These are phyloP conservation scores for Malbranchea cinnamomea DNA, from an alignment of 2,329 filamentous ascomycete genomes.

Conservation along the genomic window DNA sequence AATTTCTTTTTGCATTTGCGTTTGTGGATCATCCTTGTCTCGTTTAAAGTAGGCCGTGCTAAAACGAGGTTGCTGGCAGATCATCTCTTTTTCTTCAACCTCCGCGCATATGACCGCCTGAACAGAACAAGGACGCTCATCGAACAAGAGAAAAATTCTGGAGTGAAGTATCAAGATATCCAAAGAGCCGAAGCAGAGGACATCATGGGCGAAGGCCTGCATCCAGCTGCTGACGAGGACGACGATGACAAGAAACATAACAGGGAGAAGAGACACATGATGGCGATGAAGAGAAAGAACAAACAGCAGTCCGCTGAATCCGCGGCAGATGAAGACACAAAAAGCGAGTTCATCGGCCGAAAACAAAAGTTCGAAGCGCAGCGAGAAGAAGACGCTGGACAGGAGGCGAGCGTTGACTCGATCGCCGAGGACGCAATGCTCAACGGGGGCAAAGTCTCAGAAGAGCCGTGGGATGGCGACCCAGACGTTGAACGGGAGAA, in stretches of 20 bases:
- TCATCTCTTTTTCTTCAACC: slow-evolving; percentile 83
- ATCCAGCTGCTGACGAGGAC: slow-evolving; percentile 28
- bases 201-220: slow-evolving; percentile 62
- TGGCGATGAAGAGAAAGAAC: slow-evolving; percentile 24
- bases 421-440: slow-evolving; percentile 74
- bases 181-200: slow-evolving; percentile 81
- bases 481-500: slow-evolving; percentile 64
- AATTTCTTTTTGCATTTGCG: too few species aligned
- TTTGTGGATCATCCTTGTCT: too few species aligned
- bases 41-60: too few species aligned
- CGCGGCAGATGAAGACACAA: slow-evolving; percentile 22
- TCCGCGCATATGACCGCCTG: slow-evolving; percentile 83
- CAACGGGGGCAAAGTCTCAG: slow-evolving; percentile 43
- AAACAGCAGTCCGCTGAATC: slow-evolving; percentile 18
- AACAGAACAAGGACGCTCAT: slow-evolving; percentile 62
- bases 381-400: slow-evolving; percentile 25
- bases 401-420: slow-evolving; percentile 32
- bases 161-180: slow-evolving; percentile 70
- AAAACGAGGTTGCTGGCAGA: too few species aligned
- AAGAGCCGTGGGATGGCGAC: slow-evolving; percentile 63
- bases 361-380: slow-evolving; percentile 32
- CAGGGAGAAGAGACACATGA: too few species aligned
- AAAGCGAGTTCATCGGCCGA: slow-evolving; percentile 31
- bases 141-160: slow-evolving; percentile 64
- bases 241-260: too few species aligned